Evolutionary conservation across 2,329 filamentous ascomycete genomes (phyloP), one percentile per base, ranked within the genome.

Genomic region (Fusarium fracticaudum): DNA sequence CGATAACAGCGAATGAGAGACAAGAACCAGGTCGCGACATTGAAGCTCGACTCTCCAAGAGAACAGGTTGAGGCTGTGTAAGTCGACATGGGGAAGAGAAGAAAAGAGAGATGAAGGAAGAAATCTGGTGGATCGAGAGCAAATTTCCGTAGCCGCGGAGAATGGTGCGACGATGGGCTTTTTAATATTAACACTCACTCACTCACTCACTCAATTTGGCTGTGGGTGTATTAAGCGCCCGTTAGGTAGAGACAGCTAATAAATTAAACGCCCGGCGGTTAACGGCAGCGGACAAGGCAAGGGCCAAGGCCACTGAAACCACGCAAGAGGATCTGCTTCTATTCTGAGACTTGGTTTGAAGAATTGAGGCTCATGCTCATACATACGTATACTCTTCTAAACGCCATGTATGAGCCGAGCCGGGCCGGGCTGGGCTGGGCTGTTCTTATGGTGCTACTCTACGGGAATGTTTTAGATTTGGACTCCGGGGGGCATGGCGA

Each of bases 81-180:
- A 73, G 57, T 65, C 31, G 50, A 45, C 13, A 51, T 55, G 50
- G 54, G 54, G 66, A 53, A 60, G 64, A 48, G 33, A 26, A 14
- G 24, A 47, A 64, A 41, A 67, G 66, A 60, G 60, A 45, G 41
- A 31, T 38, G 60, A 40, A 18, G 12, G 13, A 47, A 29, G 43
- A 45, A 31, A 51, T 57, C 41, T 67, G 51, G 40, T 67, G 65
- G 64, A 68, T 8, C 35, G 53, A 77, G 72, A 66, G 66, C 67
- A 74, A 69, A 79, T 79, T 59, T 78, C 74, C 63, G 65, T 77
- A 79, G 64, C 75, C 77, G 77, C 77, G 63, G 69, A 40, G 48
- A 51, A 73, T 75, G 68, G 68, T 77, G 72, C 74, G 76, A 71
- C 60, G n/a, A 50, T 59, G 63, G 57, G 45, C 58, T 64, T 60